A percentile compares a stretch with the other conserved stretches of the same genome.
These are phyloP conservation scores for Arthonia radiata DNA, from an alignment of 495 filamentous ascomycete species.

Conservation along the genomic window DNA sequence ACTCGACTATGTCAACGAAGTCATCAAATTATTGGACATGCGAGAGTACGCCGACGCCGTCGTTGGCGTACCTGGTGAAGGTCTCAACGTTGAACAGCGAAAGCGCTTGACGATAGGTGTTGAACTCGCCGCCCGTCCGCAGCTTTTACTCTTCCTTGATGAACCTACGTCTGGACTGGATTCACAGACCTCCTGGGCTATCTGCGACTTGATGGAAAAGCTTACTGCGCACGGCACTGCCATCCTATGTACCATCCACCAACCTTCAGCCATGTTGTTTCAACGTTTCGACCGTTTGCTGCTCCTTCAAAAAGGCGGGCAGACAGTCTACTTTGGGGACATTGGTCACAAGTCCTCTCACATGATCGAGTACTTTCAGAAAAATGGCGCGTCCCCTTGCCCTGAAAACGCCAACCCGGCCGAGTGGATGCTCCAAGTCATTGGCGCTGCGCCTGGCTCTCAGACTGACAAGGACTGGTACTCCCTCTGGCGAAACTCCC, in stretches of 20 bases:
- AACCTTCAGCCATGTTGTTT: slow-evolving; percentile 75
- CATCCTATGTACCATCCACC: slow-evolving; percentile 82
- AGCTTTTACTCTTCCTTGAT: slow-evolving; percentile 73
- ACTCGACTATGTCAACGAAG: slow-evolving; percentile 65
- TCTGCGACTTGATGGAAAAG: slow-evolving; percentile 53
- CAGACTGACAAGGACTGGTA: slow-evolving; percentile 60
- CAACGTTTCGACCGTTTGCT: slow-evolving; percentile 72
- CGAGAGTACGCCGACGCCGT: slow-evolving; percentile 67
- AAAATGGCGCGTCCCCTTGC: slow-evolving; percentile 49
- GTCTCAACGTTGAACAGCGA: slow-evolving; percentile 78
- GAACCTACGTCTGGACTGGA: slow-evolving; percentile 73
- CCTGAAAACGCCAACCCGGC: slow-evolving; percentile 64
- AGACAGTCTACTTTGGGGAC: slow-evolving; percentile 75
- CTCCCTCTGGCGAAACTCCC: slow-evolving; percentile 49
- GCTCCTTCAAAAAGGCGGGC: slow-evolving; percentile 60
- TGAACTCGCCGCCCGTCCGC: slow-evolving; percentile 74
- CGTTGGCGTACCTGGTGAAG: slow-evolving; percentile 68
- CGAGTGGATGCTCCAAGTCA: slow-evolving; percentile 91
- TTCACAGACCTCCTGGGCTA: slow-evolving; percentile 70
- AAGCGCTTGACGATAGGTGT: slow-evolving; percentile 81
- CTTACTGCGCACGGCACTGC: slow-evolving; percentile 65
- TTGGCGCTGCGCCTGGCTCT: slow-evolving; percentile 72
- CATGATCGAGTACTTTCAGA: slow-evolving; percentile 57
- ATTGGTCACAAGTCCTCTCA: slow-evolving; percentile 58
- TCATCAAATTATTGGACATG: slow-evolving; percentile 79